A percentile compares a stretch with the other conserved stretches of the same genome.
phyloP scores from a whole-genome alignment of 805 yeast species.

The Starmerella ratchasimensis region DNA sequence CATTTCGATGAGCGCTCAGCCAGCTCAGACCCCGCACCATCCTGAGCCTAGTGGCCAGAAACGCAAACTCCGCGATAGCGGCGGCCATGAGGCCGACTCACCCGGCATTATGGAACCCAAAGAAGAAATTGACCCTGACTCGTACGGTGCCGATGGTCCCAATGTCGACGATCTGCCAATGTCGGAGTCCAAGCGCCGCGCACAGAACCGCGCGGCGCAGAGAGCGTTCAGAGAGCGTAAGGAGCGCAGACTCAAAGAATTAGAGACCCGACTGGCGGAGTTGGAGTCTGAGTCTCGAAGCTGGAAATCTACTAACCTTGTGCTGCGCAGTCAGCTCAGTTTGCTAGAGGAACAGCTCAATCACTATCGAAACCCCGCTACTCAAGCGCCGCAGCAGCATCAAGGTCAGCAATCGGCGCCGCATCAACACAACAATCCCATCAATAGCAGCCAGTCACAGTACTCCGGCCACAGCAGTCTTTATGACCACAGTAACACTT shows the following conservation, averaged over 20 bases:
- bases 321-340: constrained; percentile 62
- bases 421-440: too few species aligned
- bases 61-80: constrained; percentile 6
- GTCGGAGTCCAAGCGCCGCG: constrained; percentile 79
- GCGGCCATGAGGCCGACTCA: background rate
- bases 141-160: constrained; percentile 27
- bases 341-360: constrained; percentile 58
- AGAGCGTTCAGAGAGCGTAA: constrained; percentile 82
- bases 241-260: constrained; percentile 70
- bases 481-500: too few species aligned
- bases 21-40: background rate
- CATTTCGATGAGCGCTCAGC: background rate
- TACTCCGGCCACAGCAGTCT: background rate
- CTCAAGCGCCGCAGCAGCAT: background rate
- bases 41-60: constrained; percentile 6
- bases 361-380: constrained; percentile 34
- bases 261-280: constrained; percentile 60
- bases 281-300: constrained; percentile 61
- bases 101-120: background rate
- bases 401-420: background rate
- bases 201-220: constrained; percentile 97
- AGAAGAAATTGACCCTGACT: background rate
- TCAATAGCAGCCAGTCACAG: background rate
- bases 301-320: constrained; percentile 57
- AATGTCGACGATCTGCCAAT: constrained; percentile 4